Evolutionary conservation across 345 rosid species (phyloP), one percentile per base, ranked within the genome.

Genomic region (Leavenworthia alabamica): DNA sequence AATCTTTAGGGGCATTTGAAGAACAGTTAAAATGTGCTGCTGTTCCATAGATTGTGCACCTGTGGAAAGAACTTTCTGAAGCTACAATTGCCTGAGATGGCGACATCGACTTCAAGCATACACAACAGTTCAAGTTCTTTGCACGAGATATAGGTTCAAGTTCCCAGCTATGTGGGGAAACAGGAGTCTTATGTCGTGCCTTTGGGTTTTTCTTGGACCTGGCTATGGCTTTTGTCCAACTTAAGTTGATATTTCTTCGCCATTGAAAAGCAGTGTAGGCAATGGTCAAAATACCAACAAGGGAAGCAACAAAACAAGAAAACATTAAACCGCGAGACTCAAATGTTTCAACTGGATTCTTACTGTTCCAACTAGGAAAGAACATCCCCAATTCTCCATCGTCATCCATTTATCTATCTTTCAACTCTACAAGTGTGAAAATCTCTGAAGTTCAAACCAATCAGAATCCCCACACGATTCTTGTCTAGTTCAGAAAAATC

Each of bases 141-240:
- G 88, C 86, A 58, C 96, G 97, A 16, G 82, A 81, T 26, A 77
- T 60, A 67, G 94, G 73, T 67, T 82, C 88, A 2, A 48, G 64
- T 26, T 68, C 81, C 99, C 97, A 93, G 66, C 73, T 60, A 73
- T 93, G 99, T 5, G 84, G 80, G 56, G 90, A 84, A 4, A 60
- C 67, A 14, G 96, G 88, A 74, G 64, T 79, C 74, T 76, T 84
- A 75, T 85, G 86, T 69, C 83, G 79, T 10, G 90, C 78, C 81
- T 93, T 87, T 0, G 97, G 97, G 50, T 87, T 92, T 71, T 82
- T 89, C 86, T 87, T 93, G 2, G 96, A 85, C 45, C 87, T 85
- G 20, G 94, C 93, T 56, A 93, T 75, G 57, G 99, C 97, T 78
- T 81, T 93, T 78, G 79, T 93, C 99, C 97, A 87, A 59, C 88